Conservation (phyloP, 192 early-diverging fungal species). For the Kappamyces sp. region DNA sequence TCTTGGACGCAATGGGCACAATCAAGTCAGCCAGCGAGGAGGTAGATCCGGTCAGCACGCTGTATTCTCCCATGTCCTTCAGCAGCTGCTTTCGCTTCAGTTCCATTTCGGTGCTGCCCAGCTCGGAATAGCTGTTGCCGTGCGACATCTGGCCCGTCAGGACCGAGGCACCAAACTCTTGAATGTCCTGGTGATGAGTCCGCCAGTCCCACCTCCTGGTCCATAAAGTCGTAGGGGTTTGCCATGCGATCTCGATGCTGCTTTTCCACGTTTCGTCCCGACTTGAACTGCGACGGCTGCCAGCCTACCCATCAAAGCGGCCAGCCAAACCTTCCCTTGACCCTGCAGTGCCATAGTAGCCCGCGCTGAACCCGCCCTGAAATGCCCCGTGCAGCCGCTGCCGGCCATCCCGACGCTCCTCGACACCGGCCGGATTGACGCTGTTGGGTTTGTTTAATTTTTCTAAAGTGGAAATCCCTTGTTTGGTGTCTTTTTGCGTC, state of each 20-base stretch:
- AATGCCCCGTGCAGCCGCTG: slow-evolving; percentile 87
- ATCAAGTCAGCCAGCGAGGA: too few species aligned
- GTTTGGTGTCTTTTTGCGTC: too few species aligned
- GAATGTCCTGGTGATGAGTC: slow-evolving; percentile 42
- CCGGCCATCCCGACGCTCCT: slow-evolving; percentile 66
- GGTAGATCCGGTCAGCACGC: background rate
- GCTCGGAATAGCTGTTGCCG: slow-evolving; percentile 46
- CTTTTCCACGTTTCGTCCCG: slow-evolving; percentile 60
- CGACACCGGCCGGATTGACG: too few species aligned
- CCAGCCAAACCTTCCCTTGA: slow-evolving; percentile 74
- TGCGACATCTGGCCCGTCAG: slow-evolving; percentile 9
- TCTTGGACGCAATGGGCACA: slow-evolving; percentile 12
- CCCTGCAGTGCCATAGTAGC: slow-evolving; percentile 92
- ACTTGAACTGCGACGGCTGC: slow-evolving; percentile 70
- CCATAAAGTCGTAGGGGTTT: slow-evolving; percentile 88
- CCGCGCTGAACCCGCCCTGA: slow-evolving; percentile 90
- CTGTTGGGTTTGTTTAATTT: too few species aligned
- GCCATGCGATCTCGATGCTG: slow-evolving; percentile 28
- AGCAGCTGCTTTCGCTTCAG: slow-evolving; percentile 42
- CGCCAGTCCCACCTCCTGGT: slow-evolving; percentile 68
- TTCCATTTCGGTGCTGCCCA: slow-evolving; percentile 60
- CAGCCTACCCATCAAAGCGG: slow-evolving; percentile 52
- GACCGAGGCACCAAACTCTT: background rate
- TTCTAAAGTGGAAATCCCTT: too few species aligned
- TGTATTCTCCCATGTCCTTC: slow-evolving; percentile 9